These are phyloP conservation scores for Colletotrichum caudatum DNA, from an alignment of 2,329 filamentous ascomycete species.

Conservation along the genomic window DNA sequence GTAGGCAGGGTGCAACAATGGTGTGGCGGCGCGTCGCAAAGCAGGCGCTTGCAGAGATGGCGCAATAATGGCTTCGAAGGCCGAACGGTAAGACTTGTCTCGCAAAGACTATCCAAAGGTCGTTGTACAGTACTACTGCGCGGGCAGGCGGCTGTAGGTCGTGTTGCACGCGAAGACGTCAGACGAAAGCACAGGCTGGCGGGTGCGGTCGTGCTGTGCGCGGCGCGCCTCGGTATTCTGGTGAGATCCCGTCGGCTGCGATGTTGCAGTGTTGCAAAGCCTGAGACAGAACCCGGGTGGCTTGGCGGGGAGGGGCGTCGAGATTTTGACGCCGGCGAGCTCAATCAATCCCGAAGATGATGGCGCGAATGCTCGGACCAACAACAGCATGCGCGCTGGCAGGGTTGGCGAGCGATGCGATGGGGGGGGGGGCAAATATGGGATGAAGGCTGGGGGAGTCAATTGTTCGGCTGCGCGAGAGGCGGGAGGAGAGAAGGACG, in stretches of 20 bases:
- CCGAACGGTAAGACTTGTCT: slow-evolving; percentile 13
- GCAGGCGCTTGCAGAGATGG: slow-evolving; percentile 7
- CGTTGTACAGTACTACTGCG: not conserved
- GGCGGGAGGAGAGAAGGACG: slow-evolving; percentile 9
- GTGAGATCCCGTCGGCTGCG: slow-evolving; percentile 7
- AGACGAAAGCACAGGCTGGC: slow-evolving; percentile 13
- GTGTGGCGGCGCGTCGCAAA: slow-evolving; percentile 16
- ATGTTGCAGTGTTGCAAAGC: slow-evolving; percentile 33
- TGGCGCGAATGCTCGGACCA: not conserved
- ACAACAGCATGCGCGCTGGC: slow-evolving; percentile 1
- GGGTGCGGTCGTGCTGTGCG: slow-evolving; percentile 4
- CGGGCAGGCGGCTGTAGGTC: not conserved
- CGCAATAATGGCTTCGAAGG: not conserved
- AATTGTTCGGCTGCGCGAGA: slow-evolving; percentile 18
- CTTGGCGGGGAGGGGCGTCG: slow-evolving; percentile 10
- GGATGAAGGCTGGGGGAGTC: slow-evolving; percentile 16
- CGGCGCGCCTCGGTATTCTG: slow-evolving; percentile 17
- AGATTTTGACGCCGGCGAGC: not conserved
- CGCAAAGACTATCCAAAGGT: slow-evolving; percentile 21
- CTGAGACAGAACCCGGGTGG: slow-evolving; percentile 17
- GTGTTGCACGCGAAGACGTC: slow-evolving; percentile 13
- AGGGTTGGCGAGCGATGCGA: slow-evolving; percentile 13
- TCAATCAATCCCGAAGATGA: not conserved
- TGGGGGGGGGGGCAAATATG: slow-evolving; percentile 10
- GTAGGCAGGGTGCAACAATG: not conserved